A percentile compares a stretch with the other conserved stretches of the same genome.
Conservation (phyloP, 2,329 filamentous ascomycete species). For the Macrophomina pseudophaseolina region DNA sequence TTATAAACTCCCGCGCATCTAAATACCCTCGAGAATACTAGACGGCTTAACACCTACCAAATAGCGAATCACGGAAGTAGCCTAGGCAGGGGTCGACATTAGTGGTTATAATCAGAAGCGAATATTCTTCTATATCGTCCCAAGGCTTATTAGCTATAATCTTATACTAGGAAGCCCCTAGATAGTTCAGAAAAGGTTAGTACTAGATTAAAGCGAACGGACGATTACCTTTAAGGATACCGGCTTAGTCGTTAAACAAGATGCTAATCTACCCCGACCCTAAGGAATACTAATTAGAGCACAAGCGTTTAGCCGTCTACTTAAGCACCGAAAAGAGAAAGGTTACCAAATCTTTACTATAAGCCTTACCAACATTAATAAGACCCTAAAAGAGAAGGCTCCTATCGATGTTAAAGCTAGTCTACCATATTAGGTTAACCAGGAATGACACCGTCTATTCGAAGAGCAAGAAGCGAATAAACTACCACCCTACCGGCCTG, state of each 20-base stretch:
- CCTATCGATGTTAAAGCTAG: too few relatives aligned
- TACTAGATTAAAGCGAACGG: background rate
- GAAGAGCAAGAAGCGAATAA: too few relatives aligned
- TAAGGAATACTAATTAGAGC: background rate
- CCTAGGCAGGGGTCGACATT: background rate
- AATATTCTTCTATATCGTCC: constrained; percentile 9
- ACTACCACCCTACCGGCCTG: too few relatives aligned
- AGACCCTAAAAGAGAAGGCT: too few relatives aligned
- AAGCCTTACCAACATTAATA: too few relatives aligned
- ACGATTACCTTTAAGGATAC: constrained; percentile 5
- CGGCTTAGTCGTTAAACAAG: background rate
- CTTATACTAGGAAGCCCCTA: background rate
- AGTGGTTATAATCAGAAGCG: background rate
- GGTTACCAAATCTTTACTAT: background rate
- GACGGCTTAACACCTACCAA: background rate
- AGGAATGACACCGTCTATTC: too few relatives aligned
- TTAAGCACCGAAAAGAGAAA: background rate
- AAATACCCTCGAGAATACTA: background rate
- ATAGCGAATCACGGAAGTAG: background rate
- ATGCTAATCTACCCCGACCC: background rate
- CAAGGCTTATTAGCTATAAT: background rate
- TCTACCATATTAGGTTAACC: too few relatives aligned
- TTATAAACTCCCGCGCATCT: background rate
- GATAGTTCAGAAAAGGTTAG: background rate
- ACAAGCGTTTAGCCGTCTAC: background rate